Conservation (phyloP, 1,139 yeast genomes). For the Blastobotrys arbuscula region DNA sequence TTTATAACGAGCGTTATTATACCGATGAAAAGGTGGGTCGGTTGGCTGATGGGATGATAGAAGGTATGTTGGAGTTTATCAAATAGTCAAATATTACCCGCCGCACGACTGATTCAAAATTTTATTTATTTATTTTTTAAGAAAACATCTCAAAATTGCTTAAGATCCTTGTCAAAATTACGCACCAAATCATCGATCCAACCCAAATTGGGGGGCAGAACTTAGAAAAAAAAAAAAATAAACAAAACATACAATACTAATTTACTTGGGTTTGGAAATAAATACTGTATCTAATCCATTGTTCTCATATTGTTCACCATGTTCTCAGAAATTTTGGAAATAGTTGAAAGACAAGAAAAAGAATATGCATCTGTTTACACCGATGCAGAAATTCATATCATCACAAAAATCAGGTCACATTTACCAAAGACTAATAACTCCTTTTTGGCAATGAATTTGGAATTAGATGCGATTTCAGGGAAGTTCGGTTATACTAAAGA, state of each 20-base stretch:
- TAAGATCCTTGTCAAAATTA: too few species aligned
- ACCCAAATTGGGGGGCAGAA: too few species aligned
- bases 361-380: background rate
- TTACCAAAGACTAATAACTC: background rate
- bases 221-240: too few species aligned
- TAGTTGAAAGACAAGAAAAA: background rate
- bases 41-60: background rate
- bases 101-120: too few species aligned
- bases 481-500: background rate
- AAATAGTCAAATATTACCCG: background rate
- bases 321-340: too few species aligned
- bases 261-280: too few species aligned
- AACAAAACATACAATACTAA: too few species aligned
- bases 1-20: slow-evolving; percentile 8
- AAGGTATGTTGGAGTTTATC: background rate
- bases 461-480: background rate
- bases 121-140: too few species aligned
- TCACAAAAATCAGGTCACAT: background rate
- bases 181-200: too few species aligned
- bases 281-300: too few species aligned
- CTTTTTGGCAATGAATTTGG: background rate
- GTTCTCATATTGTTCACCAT: too few species aligned
- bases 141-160: too few species aligned
- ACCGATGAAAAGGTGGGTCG: background rate
- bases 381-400: background rate